Evolutionary conservation across 108 stramenopile genomes (phyloP), one percentile per base, ranked within the genome.

Genomic region (Cyclotella kingstonii): DNA sequence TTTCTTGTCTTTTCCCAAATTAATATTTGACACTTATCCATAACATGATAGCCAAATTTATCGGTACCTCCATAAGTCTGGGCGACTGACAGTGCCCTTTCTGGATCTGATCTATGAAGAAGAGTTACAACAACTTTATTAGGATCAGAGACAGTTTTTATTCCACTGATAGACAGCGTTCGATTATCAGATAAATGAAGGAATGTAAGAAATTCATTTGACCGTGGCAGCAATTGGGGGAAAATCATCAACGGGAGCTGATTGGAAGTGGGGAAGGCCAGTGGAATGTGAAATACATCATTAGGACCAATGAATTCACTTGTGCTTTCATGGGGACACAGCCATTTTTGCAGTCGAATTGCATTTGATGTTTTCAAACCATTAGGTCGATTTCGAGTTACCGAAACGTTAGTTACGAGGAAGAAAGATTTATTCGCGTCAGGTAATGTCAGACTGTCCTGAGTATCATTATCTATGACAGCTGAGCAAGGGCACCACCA

Each of bases 11-110:
- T 50, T 53, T 73, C 71, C 77, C 77, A 78, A 10, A 78, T 8
- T 9, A 62, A 44, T 19, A 78, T 73, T 23, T 42, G 71, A 35
- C 71, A 73, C 49, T 73, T 42, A 35, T 78, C 57, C 71, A 78
- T 73, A 18, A 78, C 43, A n/a, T 40, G 40, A 28, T 44, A 38
- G 18, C 71, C 71, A 39, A 56, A 57, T 14, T 61, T 21, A 2
- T 67, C 48, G 2, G 43, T 66, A 18, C 66, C 60, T 41, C 66
- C 66, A 54, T 68, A 73, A 57, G 55, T 61, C 5, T 47, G 54
- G 38, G 71, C 71, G 9, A 78, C 54, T 3, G 42, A 51, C 23
- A 73, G 40, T 27, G 77, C 77, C 43, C 45, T 73, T 22, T 44
- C 34, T 2, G 71, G 65, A 51, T 73, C 60, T 10, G 55, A 63